Evolutionary conservation across 768 basidiomycete genomes (phyloP), one percentile per base, ranked within the genome.

Genomic region (Rhizopogon salebrosus): DNA sequence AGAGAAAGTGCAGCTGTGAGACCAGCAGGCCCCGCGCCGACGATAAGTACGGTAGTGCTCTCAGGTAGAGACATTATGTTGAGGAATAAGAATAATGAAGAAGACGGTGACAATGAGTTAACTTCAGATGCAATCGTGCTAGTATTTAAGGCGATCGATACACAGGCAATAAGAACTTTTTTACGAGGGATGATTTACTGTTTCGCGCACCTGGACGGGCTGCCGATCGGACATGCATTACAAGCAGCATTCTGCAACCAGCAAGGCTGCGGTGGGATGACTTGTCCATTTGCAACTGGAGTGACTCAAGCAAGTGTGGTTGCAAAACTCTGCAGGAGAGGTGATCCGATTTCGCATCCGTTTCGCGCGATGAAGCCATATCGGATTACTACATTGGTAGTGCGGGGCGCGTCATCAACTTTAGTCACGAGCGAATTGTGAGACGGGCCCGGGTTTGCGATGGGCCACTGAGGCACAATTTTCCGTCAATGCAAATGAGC

Each of bases 21-120:
- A 6, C 80, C 80, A 0, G 70, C 59, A 23, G 79, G 79, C n/a
- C 80, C 79, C 18, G 75, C 77, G 29, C 78, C 79, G 10, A 80
- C 73, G 26, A 82, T 69, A 48, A 80, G 72, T 26, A 80, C 62
- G 24, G 73, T 72, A 6, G 77, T 26, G n/a, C 27, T 29, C n/a
- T 43, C n/a, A 3, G 27, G 42, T 6, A 43, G 42, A 27, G 42
- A 43, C 42, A 43, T 43, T 42, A 11, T 18, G 4, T 26, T 16
- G 26, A 6, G 8, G 41, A 42, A 26, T 42, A 42, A 11, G 9
- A 27, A n/a, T 26, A 16, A 26, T 18, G 3, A n/a, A 42, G 24
- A n/a, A 24, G 23, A 24, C 3, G 10, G 24, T 26, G 41, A 42
- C 3, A n/a, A n/a, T 27, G 10, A 27, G n/a, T 42, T 26, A 18